Conservation (phyloP, 169 alveolate genomes). For the Eimeria praecox region DNA sequence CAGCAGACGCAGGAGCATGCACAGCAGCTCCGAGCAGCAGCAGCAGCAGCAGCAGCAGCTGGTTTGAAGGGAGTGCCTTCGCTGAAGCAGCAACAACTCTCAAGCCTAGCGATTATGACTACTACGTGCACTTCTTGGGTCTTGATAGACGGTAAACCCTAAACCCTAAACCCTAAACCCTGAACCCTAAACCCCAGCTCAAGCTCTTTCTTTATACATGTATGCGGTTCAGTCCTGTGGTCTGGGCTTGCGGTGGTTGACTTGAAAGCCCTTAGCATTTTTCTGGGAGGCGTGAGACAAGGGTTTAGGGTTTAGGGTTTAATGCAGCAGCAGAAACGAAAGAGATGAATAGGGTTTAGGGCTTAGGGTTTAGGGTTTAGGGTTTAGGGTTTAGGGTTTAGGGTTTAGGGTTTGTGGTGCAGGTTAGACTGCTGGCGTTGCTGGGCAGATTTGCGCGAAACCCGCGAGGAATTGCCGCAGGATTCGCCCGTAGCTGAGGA, state of each 20-base stretch:
- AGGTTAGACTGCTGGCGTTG: slow-evolving; percentile 92
- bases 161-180: slow-evolving; percentile 48
- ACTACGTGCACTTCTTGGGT: slow-evolving; percentile 94
- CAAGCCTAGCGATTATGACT: slow-evolving; percentile 90
- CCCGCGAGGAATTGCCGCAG: slow-evolving; percentile 88
- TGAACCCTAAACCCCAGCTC: too few relatives aligned
- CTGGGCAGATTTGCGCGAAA: slow-evolving; percentile 89
- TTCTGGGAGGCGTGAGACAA: neutral
- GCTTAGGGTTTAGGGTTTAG: neutral
- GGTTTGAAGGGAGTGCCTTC: slow-evolving; percentile 47
- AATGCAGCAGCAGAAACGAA: too few relatives aligned
- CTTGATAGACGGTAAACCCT: slow-evolving; percentile 88
- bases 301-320: neutral
- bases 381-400: slow-evolving; percentile 35
- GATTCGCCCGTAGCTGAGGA: slow-evolving; percentile 85
- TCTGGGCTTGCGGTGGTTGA: neutral
- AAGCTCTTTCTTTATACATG: neutral
- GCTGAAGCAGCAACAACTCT: slow-evolving; percentile 49
- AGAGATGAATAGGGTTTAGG: neutral
- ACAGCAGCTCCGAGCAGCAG: slow-evolving; percentile 8
- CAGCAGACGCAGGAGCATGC: slow-evolving; percentile 31
- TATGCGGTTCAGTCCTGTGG: neutral
- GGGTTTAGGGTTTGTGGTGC: neutral
- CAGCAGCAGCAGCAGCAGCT: slow-evolving; percentile 67
- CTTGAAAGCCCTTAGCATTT: neutral